Evolutionary conservation across 192 early-diverging fungal genomes (phyloP).

Genomic region (Chytriomyces sp.): DNA sequence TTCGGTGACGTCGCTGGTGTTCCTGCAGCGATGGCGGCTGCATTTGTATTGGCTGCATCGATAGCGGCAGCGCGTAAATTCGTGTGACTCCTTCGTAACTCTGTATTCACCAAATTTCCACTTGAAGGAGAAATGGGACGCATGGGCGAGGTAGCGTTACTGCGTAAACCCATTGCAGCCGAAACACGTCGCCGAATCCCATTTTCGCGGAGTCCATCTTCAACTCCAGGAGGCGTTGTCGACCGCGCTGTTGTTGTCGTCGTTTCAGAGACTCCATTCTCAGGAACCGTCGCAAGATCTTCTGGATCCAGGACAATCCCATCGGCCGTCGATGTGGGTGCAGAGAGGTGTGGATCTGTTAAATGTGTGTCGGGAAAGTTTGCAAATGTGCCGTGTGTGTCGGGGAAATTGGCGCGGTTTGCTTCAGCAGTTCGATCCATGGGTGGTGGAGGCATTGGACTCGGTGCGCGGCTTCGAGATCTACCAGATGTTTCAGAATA

Average conservation of each 20-base stretch:
- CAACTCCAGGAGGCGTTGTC: neutral
- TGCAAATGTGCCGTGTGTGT: neutral
- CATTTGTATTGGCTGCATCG: neutral
- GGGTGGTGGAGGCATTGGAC: neutral
- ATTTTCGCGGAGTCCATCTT: neutral
- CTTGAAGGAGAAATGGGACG: neutral
- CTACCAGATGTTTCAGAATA: no score
- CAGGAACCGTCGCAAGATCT: neutral
- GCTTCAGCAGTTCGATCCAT: neutral
- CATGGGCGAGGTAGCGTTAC: neutral
- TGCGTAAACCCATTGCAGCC: neutral
- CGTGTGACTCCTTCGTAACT: neutral
- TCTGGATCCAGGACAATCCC: neutral
- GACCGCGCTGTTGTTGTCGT: neutral
- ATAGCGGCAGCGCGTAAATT: neutral
- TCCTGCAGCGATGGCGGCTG: conserved; percentile 16
- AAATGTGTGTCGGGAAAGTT: conserved; percentile 29
- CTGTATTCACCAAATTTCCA: no score
- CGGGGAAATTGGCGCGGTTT: neutral
- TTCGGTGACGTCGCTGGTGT: conserved; percentile 7
- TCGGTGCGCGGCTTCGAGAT: no score
- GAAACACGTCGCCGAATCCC: neutral
- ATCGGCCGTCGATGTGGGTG: neutral
- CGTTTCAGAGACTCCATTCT: neutral
- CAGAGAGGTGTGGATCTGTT: conserved; percentile 19